Evolutionary conservation across 805 yeast species (phyloP).

Genomic region (Candida morakotiae): DNA sequence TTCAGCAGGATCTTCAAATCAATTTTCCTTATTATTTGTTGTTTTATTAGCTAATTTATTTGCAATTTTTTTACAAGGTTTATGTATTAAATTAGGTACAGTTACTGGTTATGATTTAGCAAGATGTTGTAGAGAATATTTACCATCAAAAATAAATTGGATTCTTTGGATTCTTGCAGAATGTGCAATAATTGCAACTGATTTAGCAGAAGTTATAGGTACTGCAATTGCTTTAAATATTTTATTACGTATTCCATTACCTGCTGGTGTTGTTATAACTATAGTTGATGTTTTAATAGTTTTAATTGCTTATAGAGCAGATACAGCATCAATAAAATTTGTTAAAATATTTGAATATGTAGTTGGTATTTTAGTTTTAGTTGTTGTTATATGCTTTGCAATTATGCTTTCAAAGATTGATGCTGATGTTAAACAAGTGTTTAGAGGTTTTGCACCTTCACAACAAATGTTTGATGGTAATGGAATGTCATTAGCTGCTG

Average conservation of each 20-base stretch:
- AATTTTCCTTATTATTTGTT: conserved; percentile 39
- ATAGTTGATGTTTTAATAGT: conserved; percentile 44
- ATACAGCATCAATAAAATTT: conserved; percentile 33
- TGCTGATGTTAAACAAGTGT: conserved; percentile 25
- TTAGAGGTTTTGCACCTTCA: conserved; percentile 44
- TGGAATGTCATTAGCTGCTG: conserved; percentile 45
- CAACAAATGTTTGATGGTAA: conserved; percentile 36
- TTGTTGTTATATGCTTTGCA: conserved; percentile 43
- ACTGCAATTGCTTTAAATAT: conserved; percentile 49
- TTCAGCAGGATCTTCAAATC: conserved; percentile 44
- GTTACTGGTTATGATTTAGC: conserved; percentile 49
- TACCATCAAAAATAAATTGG: conserved; percentile 38
- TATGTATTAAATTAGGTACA: conserved; percentile 45
- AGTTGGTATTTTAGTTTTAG: conserved; percentile 39
- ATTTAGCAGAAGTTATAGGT: conserved; percentile 52
- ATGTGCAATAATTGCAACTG: conserved; percentile 48
- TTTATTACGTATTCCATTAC: conserved; percentile 39
- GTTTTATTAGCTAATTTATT: conserved; percentile 40
- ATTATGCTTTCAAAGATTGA: conserved; percentile 39
- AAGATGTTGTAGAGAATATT: conserved; percentile 36
- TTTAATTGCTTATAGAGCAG: conserved; percentile 44
- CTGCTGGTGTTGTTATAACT: conserved; percentile 47
- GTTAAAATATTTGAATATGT: conserved; percentile 36
- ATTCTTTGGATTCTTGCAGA: conserved; percentile 42
- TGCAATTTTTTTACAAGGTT: conserved; percentile 43